Base-by-base conservation (phyloP, 371 early-diverging fungal species). In the Phascolomyces articulosus region DNA sequence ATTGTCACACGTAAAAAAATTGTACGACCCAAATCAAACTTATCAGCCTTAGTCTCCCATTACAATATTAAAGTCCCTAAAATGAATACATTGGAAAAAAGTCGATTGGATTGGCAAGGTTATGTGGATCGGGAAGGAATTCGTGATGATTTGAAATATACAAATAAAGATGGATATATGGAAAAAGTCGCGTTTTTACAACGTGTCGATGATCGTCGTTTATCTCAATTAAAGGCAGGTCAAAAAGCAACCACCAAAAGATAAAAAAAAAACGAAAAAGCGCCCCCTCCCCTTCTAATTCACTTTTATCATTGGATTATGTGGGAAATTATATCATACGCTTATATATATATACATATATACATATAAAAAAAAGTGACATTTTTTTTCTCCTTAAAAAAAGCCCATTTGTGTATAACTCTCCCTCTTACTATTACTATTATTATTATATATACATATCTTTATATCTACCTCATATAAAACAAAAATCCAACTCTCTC, bases 51-150 rank as follows among this genome's bases (percentile, higher is more conserved):
- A 1, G 87, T 87, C 0, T 74, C 84, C 4, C 82, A 86, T 51
- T 89, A 86, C 66, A 86, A 86, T 3, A 79, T 89, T 62, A 86
- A 88, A 60, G 87, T 86, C 4, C 81, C 87, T 15, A 90, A 89
- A 63, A 77, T 90, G 66, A 90, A 89, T 54, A 89, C 91, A 13
- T 69, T 91, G 27, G 92, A 91, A 49, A 87, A 90, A 63, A 87
- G 88, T 40, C 89, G 88, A 63, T 60, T 86, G 66, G 90, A 91
- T 66, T 90, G 90, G 92, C 82, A 86, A 60, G 73, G 73, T 16
- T 89, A 82, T 74, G 90, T 90, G 24, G 86, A 87, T 28, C 78
- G 79, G 48, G 85, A 85, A 67, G 89, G 90, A 1, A 87, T 89
- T 44, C 83, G 78, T 20, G 90, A 90, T 38, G 84, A 87, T 26